Conservation (phyloP, 164 flowering plant genomes). For the Annona cherimola region DNA sequence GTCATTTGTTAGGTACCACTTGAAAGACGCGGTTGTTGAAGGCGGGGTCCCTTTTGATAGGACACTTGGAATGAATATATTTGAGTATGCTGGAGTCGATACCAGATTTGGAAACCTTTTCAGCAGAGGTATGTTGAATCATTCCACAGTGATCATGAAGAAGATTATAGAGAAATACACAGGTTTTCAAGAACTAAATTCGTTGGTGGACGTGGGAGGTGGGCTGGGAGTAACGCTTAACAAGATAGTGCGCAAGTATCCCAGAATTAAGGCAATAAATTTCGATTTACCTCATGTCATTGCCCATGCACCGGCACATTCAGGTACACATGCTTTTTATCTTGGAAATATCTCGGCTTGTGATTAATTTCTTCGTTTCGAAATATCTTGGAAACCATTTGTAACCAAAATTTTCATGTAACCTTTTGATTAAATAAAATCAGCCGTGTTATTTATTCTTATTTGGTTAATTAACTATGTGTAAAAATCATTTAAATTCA, state of each 20-base stretch:
- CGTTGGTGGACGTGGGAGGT: slow-evolving; percentile 33
- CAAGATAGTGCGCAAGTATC: slow-evolving; percentile 26
- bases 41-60: slow-evolving; percentile 33
- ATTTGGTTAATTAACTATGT: too few species aligned
- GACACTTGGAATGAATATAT: slow-evolving; percentile 24
- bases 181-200: slow-evolving; percentile 25
- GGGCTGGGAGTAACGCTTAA: slow-evolving; percentile 22
- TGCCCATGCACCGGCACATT: slow-evolving; percentile 14
- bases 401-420: too few species aligned
- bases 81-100: slow-evolving; percentile 16
- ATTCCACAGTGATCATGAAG: slow-evolving; percentile 10
- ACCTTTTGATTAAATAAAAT: too few species aligned
- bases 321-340: too few species aligned
- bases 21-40: slow-evolving; percentile 32
- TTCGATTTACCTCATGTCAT: slow-evolving; percentile 26
- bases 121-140: slow-evolving; percentile 10
- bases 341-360: too few species aligned
- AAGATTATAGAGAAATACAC: slow-evolving; percentile 22
- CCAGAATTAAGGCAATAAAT: slow-evolving; percentile 28
- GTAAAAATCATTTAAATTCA: too few species aligned
- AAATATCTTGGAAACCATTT: too few species aligned
- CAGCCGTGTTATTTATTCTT: too few species aligned
- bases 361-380: too few species aligned
- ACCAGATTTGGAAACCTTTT: slow-evolving; percentile 15
- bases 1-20: slow-evolving; percentile 20